phyloP scores from a whole-genome alignment of 441 rosid genomes.

The Theobroma grandiflorum region DNA sequence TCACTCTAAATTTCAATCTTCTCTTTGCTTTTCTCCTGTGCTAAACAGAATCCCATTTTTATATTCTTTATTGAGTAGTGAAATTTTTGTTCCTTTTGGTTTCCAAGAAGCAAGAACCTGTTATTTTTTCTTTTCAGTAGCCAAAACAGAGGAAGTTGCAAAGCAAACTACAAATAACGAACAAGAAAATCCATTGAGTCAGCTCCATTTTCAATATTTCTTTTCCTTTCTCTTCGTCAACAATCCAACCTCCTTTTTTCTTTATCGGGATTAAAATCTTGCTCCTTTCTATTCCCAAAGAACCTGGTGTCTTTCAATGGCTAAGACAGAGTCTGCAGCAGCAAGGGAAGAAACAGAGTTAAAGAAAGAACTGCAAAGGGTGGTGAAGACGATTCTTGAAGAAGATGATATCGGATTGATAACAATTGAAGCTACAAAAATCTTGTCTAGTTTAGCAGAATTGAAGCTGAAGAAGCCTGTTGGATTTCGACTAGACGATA shows the following conservation, averaged over 20 bases:
- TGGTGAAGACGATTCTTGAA: conserved; percentile 29
- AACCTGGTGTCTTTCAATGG: conserved; percentile 20
- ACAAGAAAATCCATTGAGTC: neutral
- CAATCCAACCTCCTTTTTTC: conserved; percentile 4
- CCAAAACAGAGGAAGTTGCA: neutral
- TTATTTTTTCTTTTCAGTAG: neutral
- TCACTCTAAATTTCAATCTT: neutral
- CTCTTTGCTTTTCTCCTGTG: neutral
- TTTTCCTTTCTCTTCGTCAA: neutral
- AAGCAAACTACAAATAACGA: neutral
- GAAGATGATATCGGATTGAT: conserved; percentile 27
- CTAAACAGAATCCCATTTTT: neutral
- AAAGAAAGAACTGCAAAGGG: conserved; percentile 32
- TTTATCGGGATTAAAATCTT: conserved; percentile 8
- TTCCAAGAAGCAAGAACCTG: neutral
- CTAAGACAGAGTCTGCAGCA: neutral
- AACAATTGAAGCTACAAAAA: conserved; percentile 34
- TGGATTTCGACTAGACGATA: neutral
- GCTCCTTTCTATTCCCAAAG: conserved; percentile 1
- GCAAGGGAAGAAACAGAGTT: conserved; percentile 21
- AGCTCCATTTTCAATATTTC: neutral
- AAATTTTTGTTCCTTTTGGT: neutral
- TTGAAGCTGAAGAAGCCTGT: conserved; percentile 30
- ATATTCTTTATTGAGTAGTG: neutral
- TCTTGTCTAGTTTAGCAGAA: conserved; percentile 34